Percentiles rank a stretch among this genome's conserved stretches.
Conservation (phyloP, 140 eudicot genomes). For the Ambrosia hybrid region DNA sequence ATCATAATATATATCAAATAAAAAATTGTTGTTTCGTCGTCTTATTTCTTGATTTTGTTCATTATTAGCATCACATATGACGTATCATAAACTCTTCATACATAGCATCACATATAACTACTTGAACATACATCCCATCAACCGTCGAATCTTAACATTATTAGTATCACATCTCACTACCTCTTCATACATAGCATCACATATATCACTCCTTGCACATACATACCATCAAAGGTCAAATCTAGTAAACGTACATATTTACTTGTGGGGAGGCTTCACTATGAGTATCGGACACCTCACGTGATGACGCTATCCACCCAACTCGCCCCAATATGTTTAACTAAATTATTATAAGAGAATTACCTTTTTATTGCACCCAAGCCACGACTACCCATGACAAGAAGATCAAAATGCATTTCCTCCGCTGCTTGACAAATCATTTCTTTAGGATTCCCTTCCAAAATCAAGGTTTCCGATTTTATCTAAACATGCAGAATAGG, state of each 20-base stretch:
- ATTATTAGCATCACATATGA: no score
- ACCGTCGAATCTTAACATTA: no score
- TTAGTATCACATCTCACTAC: no score
- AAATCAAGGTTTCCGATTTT: constrained; percentile 48
- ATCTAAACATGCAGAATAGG: constrained; percentile 26
- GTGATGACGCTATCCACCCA: constrained; percentile 36
- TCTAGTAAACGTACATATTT: not conserved
- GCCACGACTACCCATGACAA: constrained; percentile 69
- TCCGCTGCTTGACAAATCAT: constrained; percentile 53
- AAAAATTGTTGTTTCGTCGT: no score
- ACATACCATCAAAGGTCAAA: not conserved
- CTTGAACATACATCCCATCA: no score
- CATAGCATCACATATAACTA: no score
- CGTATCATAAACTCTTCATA: no score
- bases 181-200: not conserved
- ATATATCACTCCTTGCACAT: not conserved
- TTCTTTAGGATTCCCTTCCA: constrained; percentile 64
- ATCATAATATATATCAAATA: no score
- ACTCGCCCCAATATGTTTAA: not conserved
- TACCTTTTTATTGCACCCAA: constrained; percentile 62
- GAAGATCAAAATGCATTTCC: constrained; percentile 48
- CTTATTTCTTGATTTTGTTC: no score
- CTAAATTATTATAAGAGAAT: not conserved
- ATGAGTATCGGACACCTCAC: constrained; percentile 62
- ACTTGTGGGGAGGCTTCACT: constrained; percentile 62